A percentile compares a stretch with the other conserved stretches of the same genome.
Conservation (phyloP, 2,329 filamentous ascomycete species). For the Pseudocercospora fijiensis region DNA sequence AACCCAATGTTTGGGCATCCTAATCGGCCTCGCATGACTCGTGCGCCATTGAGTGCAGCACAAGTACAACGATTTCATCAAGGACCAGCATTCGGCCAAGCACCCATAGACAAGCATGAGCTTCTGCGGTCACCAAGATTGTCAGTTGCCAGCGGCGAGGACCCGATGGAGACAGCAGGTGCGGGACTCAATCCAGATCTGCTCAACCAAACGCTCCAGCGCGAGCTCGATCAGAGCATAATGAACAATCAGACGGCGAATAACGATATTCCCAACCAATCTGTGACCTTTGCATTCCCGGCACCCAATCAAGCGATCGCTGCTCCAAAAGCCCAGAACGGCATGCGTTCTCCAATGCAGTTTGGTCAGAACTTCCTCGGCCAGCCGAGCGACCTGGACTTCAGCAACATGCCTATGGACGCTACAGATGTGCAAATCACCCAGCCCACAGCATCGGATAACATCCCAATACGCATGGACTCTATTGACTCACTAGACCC, state of each 20-base stretch:
- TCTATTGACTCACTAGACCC: conserved; percentile 29
- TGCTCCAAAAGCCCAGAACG: conserved; percentile 14
- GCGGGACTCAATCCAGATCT: conserved; percentile 11
- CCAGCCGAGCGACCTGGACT: conserved; percentile 17
- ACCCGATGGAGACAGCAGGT: conserved; percentile 22
- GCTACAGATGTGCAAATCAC: neutral
- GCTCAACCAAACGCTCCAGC: conserved; percentile 12
- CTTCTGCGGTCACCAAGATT: conserved; percentile 35
- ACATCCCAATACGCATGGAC: conserved; percentile 22
- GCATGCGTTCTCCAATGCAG: neutral
- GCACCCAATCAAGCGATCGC: conserved; percentile 9
- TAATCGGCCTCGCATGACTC: conserved; percentile 30
- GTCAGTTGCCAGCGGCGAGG: conserved; percentile 18
- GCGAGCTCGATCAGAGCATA: conserved; percentile 11
- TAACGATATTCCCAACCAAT: neutral
- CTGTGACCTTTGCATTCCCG: conserved; percentile 1
- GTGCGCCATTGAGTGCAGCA: conserved; percentile 38
- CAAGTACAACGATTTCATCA: conserved; percentile 37
- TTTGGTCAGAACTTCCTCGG: conserved; percentile 22
- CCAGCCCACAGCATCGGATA: conserved; percentile 1
- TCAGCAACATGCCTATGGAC: conserved; percentile 18
- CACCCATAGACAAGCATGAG: conserved; percentile 37
- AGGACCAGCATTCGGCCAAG: conserved; percentile 35
- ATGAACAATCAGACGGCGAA: neutral
- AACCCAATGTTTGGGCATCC: conserved; percentile 39